These are phyloP conservation scores for Aspergillus luchuensis DNA, from an alignment of 2,329 filamentous ascomycete genomes.

Conservation along the genomic window DNA sequence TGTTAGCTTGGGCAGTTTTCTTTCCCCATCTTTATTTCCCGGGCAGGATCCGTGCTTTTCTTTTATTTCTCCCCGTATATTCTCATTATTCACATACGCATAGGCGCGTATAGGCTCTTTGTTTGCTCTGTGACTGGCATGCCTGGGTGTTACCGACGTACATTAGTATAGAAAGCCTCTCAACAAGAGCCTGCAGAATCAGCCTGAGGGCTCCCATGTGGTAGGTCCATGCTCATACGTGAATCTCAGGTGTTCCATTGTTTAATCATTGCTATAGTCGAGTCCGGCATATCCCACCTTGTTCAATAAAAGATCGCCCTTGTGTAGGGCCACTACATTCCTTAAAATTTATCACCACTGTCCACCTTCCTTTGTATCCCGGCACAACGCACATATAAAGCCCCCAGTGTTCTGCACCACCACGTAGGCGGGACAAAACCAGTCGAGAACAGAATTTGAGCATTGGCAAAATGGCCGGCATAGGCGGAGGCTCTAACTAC, in stretches of 20 bases:
- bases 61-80: background rate
- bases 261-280: background rate
- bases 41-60: background rate
- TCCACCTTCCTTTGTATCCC: background rate
- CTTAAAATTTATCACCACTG: background rate
- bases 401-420: background rate
- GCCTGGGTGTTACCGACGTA: background rate
- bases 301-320: background rate
- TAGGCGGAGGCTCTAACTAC: background rate
- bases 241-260: background rate
- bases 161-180: no score
- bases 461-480: background rate
- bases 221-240: background rate
- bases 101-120: background rate
- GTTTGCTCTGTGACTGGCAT: background rate
- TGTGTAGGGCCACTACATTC: background rate
- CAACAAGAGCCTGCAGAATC: background rate
- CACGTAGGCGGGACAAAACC: background rate
- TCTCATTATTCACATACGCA: background rate
- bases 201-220: background rate
- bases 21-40: slow-evolving; percentile 8
- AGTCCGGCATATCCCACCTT: background rate
- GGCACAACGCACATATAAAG: background rate
- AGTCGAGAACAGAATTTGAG: background rate
- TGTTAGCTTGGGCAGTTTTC: slow-evolving; percentile 4